Base-by-base conservation (phyloP, 495 filamentous ascomycete genomes). In the Daldinia caldariorum region DNA sequence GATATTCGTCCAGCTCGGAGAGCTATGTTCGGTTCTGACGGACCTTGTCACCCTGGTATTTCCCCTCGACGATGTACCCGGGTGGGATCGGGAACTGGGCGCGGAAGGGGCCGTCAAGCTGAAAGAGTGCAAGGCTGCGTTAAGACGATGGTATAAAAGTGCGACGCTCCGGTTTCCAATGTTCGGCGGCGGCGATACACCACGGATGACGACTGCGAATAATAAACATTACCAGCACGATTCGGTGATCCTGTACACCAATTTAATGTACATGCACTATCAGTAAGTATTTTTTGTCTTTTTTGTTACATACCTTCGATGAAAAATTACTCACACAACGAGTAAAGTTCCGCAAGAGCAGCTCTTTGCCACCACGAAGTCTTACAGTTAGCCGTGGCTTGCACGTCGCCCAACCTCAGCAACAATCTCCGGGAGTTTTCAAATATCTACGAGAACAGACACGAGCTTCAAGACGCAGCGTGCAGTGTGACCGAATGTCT, bases 241-340 rank as follows among this genome's bases (percentile, higher is more conserved):
- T 34, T 78, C 80, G 6, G 75, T 82, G 20, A 74, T 76, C 12
- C 43, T 79, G 14, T 80, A 84, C 56, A 79, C 77, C 6, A 82
- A 82, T 35, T 63, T 84, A 50, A 83, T 83, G 54, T 83, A 80
- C 50, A 86, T 85, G 82, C 83, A 83, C 49, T 86, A 84, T 61
- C 78, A 82, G 83, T 85, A 76, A 70, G 81, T 49, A 2, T n/a
- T n/a, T n/a, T n/a, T n/a, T n/a, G n/a, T n/a, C n/a, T n/a, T n/a
- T n/a, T n/a, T n/a, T n/a, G n/a, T n/a, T n/a, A n/a, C n/a, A n/a
- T n/a, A n/a, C n/a, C n/a, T n/a, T n/a, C 29, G 10, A 38, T 20
- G 26, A 26, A 4, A 16, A 10, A 41, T 56, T n/a, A n/a, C 72
- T 74, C 38, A 74, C 41, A 14, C 32, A 7, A 7, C 41, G 29